These are phyloP conservation scores for Apiotrichum sp. DNA, from an alignment of 1,284 basidiomycete genomes.

Conservation along the genomic window DNA sequence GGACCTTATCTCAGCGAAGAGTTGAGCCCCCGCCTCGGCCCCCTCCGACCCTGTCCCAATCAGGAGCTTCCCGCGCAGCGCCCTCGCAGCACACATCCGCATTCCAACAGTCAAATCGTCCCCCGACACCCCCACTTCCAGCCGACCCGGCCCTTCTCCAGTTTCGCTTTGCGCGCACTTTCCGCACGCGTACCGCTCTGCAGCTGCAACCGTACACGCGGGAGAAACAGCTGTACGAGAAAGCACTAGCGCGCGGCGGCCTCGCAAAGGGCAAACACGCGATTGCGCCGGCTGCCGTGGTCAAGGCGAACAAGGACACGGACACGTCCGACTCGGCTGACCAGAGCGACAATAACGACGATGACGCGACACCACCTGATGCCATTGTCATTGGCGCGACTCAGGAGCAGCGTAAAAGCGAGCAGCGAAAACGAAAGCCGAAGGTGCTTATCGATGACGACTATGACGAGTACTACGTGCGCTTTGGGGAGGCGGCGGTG, in stretches of 20 bases:
- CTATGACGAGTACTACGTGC: slow-evolving; percentile 35
- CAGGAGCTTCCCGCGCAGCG: background rate
- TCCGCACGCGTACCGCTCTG: slow-evolving; percentile 43
- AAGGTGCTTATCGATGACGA: slow-evolving; percentile 28
- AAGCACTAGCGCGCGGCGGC: slow-evolving; percentile 34
- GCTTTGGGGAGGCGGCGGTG: slow-evolving; percentile 24
- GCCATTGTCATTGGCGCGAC: slow-evolving; percentile 37
- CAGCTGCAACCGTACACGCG: slow-evolving; percentile 46
- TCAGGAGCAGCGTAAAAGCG: slow-evolving; percentile 16
- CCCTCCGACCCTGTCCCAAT: background rate
- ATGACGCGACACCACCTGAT: slow-evolving; percentile 18
- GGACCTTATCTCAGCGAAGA: background rate
- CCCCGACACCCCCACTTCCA: background rate
- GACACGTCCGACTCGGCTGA: slow-evolving; percentile 17
- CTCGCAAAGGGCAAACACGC: slow-evolving; percentile 26
- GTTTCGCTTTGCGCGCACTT: slow-evolving; percentile 41
- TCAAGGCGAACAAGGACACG: slow-evolving; percentile 2
- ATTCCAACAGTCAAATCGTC: too few relatives aligned
- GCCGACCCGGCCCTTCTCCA: slow-evolving; percentile 33
- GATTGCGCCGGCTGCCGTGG: slow-evolving; percentile 5
- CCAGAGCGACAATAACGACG: slow-evolving; percentile 1
- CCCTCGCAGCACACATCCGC: too few relatives aligned
- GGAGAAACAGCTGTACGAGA: slow-evolving; percentile 41
- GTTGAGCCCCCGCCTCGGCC: background rate
- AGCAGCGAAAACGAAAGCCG: background rate